Conservation (phyloP, 2,329 filamentous ascomycete genomes). For the Geosmithia putterillii region DNA sequence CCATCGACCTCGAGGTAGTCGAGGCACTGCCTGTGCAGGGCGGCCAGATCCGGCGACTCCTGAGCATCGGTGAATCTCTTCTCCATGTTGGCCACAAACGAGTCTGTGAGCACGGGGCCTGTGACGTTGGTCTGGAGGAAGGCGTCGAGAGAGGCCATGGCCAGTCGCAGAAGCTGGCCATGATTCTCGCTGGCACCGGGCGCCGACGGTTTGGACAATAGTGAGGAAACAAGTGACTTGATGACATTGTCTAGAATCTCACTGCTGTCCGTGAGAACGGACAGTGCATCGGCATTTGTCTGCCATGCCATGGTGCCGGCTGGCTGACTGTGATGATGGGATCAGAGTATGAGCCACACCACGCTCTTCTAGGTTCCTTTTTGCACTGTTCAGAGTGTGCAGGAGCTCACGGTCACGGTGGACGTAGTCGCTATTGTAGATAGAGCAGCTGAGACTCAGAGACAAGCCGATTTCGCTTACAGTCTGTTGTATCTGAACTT, state of each 20-base stretch:
- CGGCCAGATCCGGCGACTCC: conserved; percentile 15
- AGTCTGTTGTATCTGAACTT: too few relatives aligned
- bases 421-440: too few relatives aligned
- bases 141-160: conserved; percentile 43
- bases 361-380: too few relatives aligned
- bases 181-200: not conserved
- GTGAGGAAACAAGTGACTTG: not conserved
- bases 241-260: not conserved
- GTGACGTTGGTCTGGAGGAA: conserved; percentile 85
- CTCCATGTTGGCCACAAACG: conserved; percentile 13
- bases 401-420: too few relatives aligned
- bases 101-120: conserved; percentile 55
- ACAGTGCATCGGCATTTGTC: not conserved
- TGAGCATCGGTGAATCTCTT: conserved; percentile 28
- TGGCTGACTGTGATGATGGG: too few relatives aligned
- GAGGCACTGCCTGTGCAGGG: conserved; percentile 47
- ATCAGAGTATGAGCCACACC: too few relatives aligned
- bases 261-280: not conserved
- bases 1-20: conserved; percentile 66
- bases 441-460: too few relatives aligned
- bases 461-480: too few relatives aligned
- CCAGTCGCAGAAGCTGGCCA: conserved; percentile 7
- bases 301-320: too few relatives aligned
- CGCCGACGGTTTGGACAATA: not conserved
- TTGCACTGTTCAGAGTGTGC: too few relatives aligned